phyloP scores from a whole-genome alignment of 2,329 filamentous ascomycete species.

The Aspergillus pseudotamarii region DNA sequence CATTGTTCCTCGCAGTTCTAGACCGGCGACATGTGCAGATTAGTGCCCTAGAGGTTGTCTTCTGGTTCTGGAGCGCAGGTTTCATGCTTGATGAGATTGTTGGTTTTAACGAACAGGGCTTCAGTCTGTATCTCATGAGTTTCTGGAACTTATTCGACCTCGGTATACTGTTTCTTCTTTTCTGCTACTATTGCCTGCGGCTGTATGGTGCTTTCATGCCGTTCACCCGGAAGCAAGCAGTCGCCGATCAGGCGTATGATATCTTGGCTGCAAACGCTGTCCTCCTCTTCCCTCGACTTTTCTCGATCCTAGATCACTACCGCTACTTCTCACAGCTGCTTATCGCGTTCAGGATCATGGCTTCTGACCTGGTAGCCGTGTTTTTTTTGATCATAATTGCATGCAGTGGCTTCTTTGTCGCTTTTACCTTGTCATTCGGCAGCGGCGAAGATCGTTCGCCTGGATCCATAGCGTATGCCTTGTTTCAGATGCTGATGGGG shows the following conservation, averaged over 20 bases:
- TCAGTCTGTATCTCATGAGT: constrained; percentile 94
- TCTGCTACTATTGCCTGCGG: constrained; percentile 87
- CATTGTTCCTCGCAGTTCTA: constrained; percentile 82
- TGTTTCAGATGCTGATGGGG: constrained; percentile 94
- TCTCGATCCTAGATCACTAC: constrained; percentile 91
- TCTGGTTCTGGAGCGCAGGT: constrained; percentile 97
- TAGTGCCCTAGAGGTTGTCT: constrained; percentile 80
- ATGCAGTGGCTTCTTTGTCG: constrained; percentile 94
- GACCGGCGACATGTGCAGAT: constrained; percentile 75
- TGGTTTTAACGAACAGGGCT: constrained; percentile 94
- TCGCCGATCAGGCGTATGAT: constrained; percentile 87
- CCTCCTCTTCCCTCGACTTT: constrained; percentile 83
- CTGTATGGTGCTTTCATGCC: constrained; percentile 84
- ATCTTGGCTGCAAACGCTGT: constrained; percentile 91
- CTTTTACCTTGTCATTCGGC: constrained; percentile 81
- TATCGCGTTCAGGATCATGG: constrained; percentile 94
- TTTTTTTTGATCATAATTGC: constrained; percentile 81
- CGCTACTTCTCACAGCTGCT: constrained; percentile 94
- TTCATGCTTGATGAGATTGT: constrained; percentile 97
- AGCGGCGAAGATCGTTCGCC: constrained; percentile 64
- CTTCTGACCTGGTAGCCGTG: constrained; percentile 81
- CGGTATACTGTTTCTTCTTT: constrained; percentile 81
- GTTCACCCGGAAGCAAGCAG: constrained; percentile 66
- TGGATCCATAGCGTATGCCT: constrained; percentile 77
- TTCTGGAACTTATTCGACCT: constrained; percentile 97